These are phyloP conservation scores for Hansenula sp. DNA, from an alignment of 1,139 yeast genomes.

Conservation along the genomic window DNA sequence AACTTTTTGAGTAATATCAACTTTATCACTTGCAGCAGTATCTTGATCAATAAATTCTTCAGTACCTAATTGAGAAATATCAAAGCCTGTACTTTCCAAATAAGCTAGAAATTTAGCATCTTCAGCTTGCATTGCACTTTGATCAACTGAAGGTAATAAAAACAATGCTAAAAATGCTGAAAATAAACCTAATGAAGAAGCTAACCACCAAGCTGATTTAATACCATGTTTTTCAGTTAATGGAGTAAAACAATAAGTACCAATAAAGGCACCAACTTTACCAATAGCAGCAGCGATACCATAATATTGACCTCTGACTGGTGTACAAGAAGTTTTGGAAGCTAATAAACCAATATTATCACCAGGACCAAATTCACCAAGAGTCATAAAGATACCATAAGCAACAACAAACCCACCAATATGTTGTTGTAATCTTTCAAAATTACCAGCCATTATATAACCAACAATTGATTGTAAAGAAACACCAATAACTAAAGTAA, in stretches of 20 bases:
- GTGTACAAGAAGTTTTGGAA: slow-evolving; percentile 80
- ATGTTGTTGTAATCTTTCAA: slow-evolving; percentile 49
- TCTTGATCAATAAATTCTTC: slow-evolving; percentile 4
- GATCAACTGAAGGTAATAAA: slow-evolving; percentile 77
- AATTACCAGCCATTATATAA: slow-evolving; percentile 77
- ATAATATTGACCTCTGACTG: slow-evolving; percentile 87
- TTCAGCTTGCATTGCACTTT: slow-evolving; percentile 75
- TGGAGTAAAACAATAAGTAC: slow-evolving; percentile 82
- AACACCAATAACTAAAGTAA: slow-evolving; percentile 69
- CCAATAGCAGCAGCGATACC: slow-evolving; percentile 91
- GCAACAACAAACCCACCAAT: slow-evolving; percentile 79
- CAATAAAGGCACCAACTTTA: slow-evolving; percentile 89
- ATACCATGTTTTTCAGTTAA: slow-evolving; percentile 53
- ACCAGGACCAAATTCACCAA: slow-evolving; percentile 96
- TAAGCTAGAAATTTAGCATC: slow-evolving; percentile 67
- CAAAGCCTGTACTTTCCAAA: slow-evolving; percentile 56
- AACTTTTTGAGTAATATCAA: background rate
- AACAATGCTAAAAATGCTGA: slow-evolving; percentile 68
- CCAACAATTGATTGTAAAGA: slow-evolving; percentile 74
- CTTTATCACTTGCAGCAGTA: slow-evolving; percentile 1
- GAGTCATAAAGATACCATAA: slow-evolving; percentile 78
- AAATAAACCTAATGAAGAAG: slow-evolving; percentile 70
- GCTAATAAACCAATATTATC: slow-evolving; percentile 87
- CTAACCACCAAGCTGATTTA: slow-evolving; percentile 78
- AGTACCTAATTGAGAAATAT: slow-evolving; percentile 33